These are phyloP conservation scores for Heliamphora pulchella DNA, from an alignment of 179 eudicot genomes.

Conservation along the genomic window DNA sequence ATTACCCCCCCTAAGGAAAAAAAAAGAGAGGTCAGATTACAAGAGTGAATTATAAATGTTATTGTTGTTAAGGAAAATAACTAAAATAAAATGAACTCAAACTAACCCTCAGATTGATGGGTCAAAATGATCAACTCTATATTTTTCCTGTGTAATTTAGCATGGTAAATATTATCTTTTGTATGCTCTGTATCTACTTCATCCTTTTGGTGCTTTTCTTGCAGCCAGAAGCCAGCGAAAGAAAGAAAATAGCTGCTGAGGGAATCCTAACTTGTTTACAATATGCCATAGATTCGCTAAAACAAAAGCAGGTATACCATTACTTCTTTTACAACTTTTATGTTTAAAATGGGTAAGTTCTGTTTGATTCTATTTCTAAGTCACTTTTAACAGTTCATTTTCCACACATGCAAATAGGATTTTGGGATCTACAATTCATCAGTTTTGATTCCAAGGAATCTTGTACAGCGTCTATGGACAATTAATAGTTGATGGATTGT, in stretches of 20 bases:
- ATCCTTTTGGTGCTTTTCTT: constrained; percentile 16
- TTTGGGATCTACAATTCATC: too few relatives aligned
- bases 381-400: too few relatives aligned
- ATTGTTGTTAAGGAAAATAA: background rate
- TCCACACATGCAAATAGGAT: too few relatives aligned
- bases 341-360: too few relatives aligned
- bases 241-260: constrained; percentile 75
- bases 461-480: too few relatives aligned
- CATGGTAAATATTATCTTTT: background rate
- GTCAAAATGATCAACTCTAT: background rate
- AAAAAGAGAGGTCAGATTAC: background rate
- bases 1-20: background rate
- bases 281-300: constrained; percentile 69
- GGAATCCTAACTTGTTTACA: constrained; percentile 82
- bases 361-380: too few relatives aligned
- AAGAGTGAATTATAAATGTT: background rate
- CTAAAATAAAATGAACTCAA: background rate
- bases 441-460: too few relatives aligned
- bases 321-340: background rate
- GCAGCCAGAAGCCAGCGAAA: constrained; percentile 76
- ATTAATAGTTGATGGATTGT: too few relatives aligned
- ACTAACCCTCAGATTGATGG: background rate
- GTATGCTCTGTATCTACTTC: background rate
- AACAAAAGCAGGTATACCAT: constrained; percentile 53
- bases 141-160: background rate